Evolutionary conservation across 192 early-diverging fungal species (phyloP).

Genomic region (Kickxella alabastrina): DNA sequence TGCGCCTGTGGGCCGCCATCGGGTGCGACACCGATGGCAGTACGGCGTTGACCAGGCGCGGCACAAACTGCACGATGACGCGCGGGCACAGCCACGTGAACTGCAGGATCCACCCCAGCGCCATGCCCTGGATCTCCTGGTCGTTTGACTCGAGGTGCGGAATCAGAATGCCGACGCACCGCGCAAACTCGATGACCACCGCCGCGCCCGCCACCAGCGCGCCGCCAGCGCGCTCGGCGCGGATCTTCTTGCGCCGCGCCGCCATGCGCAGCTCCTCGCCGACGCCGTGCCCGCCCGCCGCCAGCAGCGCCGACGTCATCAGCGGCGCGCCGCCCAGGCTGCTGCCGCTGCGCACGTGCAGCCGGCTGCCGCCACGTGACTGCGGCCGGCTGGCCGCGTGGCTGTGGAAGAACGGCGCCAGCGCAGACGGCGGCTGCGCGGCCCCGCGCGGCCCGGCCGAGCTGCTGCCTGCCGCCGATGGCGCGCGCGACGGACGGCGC

Average conservation of each 20-base stretch:
- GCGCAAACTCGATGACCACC: slow-evolving; percentile 69
- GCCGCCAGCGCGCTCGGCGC: slow-evolving; percentile 20
- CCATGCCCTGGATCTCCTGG: slow-evolving; percentile 90
- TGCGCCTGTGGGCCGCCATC: slow-evolving; percentile 58
- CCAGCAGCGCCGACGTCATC: slow-evolving; percentile 27
- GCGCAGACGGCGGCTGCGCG: neutral
- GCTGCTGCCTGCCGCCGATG: slow-evolving; percentile 13
- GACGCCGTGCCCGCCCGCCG: slow-evolving; percentile 8
- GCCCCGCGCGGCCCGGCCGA: neutral
- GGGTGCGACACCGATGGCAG: slow-evolving; percentile 84
- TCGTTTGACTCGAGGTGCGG: slow-evolving; percentile 69
- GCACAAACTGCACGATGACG: slow-evolving; percentile 78
- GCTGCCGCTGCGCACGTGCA: slow-evolving; percentile 6
- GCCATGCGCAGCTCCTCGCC: slow-evolving; percentile 43
- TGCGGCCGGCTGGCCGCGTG: slow-evolving; percentile 2
- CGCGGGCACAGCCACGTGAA: slow-evolving; percentile 80
- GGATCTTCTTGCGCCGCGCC: slow-evolving; percentile 34
- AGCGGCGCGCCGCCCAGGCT: slow-evolving; percentile 10
- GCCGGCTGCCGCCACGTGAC: slow-evolving; percentile 5
- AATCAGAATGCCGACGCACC: slow-evolving; percentile 78
- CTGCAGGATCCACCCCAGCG: slow-evolving; percentile 87
- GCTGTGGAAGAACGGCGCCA: slow-evolving; percentile 6
- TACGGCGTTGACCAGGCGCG: slow-evolving; percentile 75
- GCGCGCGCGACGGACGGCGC: slow-evolving; percentile 18
- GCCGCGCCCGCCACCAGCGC: slow-evolving; percentile 12